Conservation (phyloP, 148 eudicot species). For the Heliosperma pusillum region DNA sequence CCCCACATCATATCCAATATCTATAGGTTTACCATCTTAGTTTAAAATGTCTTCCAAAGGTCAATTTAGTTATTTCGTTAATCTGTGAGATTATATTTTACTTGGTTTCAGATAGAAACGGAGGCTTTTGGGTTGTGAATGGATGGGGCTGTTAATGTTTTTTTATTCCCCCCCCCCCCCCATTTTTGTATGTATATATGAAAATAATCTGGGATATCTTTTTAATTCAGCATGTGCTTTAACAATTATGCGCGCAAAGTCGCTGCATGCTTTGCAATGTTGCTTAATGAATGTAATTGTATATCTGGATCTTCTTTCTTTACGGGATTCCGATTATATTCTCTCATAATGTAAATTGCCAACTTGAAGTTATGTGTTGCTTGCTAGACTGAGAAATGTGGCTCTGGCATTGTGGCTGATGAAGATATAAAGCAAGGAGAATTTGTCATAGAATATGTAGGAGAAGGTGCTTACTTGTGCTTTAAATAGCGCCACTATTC, state of each 20-base stretch:
- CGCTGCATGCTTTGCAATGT: slow-evolving; percentile 4
- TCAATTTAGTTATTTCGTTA: neutral
- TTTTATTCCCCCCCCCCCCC: neutral
- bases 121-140: slow-evolving; percentile 1
- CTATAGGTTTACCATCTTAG: neutral
- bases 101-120: neutral
- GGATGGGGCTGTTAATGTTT: neutral
- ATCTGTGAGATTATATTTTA: neutral
- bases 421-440: slow-evolving; percentile 94
- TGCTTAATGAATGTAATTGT: neutral
- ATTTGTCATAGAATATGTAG: slow-evolving; percentile 93
- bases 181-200: neutral
- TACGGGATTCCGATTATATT: neutral
- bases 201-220: neutral
- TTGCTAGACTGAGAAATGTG: slow-evolving; percentile 95
- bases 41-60: neutral
- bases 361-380: slow-evolving; percentile 29
- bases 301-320: neutral
- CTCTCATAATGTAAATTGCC: slow-evolving; percentile 13
- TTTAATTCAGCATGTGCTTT: neutral
- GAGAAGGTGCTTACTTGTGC: slow-evolving; percentile 69
- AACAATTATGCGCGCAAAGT: neutral
- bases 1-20: neutral
- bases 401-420: slow-evolving; percentile 89
- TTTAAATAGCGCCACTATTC: neutral